phyloP scores from a whole-genome alignment of 2,329 filamentous ascomycete species.

The Proliferodiscus dingleyae region DNA sequence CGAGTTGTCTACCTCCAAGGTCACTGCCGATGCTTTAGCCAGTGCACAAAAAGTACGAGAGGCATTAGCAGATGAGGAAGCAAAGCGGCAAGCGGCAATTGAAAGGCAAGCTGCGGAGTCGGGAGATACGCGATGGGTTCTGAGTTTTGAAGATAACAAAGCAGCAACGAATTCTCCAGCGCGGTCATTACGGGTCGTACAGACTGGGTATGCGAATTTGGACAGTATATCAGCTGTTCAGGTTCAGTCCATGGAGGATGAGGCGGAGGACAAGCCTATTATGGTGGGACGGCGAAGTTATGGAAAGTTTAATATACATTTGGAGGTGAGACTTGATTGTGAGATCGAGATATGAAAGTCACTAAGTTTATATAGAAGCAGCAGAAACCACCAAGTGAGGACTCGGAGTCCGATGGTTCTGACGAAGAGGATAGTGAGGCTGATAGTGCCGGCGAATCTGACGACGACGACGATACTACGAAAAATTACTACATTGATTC shows the following conservation, averaged over 20 bases:
- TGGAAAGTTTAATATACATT: conserved; percentile 40
- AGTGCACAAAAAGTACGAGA: conserved; percentile 58
- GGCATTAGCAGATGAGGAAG: conserved; percentile 62
- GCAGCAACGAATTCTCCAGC: conserved; percentile 27
- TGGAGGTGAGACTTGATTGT: conserved; percentile 29
- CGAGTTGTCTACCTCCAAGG: conserved; percentile 32
- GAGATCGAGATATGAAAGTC: background rate
- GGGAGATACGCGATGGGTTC: conserved; percentile 72
- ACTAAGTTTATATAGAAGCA: conserved; percentile 32
- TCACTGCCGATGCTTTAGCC: conserved; percentile 41
- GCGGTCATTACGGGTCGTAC: conserved; percentile 52
- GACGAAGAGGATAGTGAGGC: conserved; percentile 29
- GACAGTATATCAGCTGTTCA: conserved; percentile 32
- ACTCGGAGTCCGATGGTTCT: too few relatives aligned
- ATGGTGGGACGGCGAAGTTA: conserved; percentile 43
- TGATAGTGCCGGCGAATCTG: conserved; percentile 19
- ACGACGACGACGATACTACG: conserved; percentile 37
- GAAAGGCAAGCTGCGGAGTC: conserved; percentile 56
- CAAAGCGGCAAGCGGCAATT: conserved; percentile 55
- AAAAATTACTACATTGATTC: conserved; percentile 41
- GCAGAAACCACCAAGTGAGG: conserved; percentile 32
- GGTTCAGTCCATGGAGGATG: conserved; percentile 17
- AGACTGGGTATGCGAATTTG: conserved; percentile 51
- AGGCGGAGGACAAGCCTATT: conserved; percentile 29
- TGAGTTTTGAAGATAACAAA: conserved; percentile 48